A percentile compares a stretch with the other conserved stretches of the same genome.
Evolutionary conservation across 345 rosid species (phyloP).

Genomic region (Gossypium ekmanianum): DNA sequence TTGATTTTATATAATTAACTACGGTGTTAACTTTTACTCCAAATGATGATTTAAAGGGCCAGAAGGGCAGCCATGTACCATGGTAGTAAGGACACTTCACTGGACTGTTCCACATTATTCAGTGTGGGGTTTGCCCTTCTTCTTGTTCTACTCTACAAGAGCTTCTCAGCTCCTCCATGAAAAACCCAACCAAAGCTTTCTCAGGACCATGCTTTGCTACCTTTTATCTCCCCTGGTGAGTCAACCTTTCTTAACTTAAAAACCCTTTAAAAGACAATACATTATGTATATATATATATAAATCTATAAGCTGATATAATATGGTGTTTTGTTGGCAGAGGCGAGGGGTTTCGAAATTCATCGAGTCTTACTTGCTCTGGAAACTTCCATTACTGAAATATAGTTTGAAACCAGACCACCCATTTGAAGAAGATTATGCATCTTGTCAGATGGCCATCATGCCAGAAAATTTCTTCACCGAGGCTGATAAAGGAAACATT

Average conservation of each 20-base stretch:
- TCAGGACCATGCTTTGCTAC: conserved; percentile 47
- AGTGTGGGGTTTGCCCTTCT: conserved; percentile 91
- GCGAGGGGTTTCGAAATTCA: conserved; percentile 60
- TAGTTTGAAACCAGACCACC: conserved; percentile 80
- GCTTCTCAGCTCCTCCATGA: conserved; percentile 76
- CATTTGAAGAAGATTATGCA: conserved; percentile 84
- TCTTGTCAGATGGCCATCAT: conserved; percentile 94
- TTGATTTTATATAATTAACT: background rate
- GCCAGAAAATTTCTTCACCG: conserved; percentile 70
- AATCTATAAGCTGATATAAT: background rate
- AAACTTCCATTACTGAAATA: conserved; percentile 67
- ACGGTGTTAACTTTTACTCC: background rate
- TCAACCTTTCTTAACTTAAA: background rate
- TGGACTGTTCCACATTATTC: conserved; percentile 86
- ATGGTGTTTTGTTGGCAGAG: conserved; percentile 40
- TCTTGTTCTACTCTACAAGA: conserved; percentile 79
- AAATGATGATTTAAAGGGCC: conserved; percentile 11
- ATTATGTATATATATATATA: background rate
- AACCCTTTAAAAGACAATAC: too few relatives aligned
- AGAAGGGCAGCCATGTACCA: conserved; percentile 35
- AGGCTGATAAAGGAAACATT: conserved; percentile 79
- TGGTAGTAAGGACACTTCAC: conserved; percentile 70
- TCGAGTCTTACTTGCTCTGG: conserved; percentile 76
- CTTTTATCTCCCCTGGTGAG: conserved; percentile 62
- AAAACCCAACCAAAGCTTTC: conserved; percentile 60